These are phyloP conservation scores for Blechomonas ayalai DNA, from an alignment of 208 protist genomes.

Conservation along the genomic window DNA sequence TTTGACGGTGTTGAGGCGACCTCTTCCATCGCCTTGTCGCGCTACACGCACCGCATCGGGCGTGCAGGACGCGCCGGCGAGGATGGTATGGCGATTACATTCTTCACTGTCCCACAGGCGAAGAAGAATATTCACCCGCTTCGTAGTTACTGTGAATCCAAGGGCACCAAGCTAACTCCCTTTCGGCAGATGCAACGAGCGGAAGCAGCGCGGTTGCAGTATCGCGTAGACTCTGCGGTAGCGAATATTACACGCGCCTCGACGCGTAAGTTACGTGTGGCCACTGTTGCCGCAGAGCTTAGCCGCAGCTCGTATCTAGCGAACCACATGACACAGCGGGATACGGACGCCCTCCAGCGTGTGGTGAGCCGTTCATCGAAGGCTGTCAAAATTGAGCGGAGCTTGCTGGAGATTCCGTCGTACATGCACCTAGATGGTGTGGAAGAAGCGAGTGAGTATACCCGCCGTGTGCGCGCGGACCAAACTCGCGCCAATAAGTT, in stretches of 20 bases:
- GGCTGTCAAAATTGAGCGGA: slow-evolving; percentile 73
- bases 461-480: slow-evolving; percentile 57
- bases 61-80: slow-evolving; percentile 87
- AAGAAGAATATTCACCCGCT: slow-evolving; percentile 43
- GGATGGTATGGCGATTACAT: slow-evolving; percentile 85
- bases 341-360: slow-evolving; percentile 71
- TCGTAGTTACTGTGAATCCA: slow-evolving; percentile 42
- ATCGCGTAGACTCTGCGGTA: slow-evolving; percentile 78
- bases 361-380: slow-evolving; percentile 78
- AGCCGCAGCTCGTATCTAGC: slow-evolving; percentile 84
- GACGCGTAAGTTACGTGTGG: slow-evolving; percentile 72
- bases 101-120: slow-evolving; percentile 75
- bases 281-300: slow-evolving; percentile 79
- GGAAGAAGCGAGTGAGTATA: slow-evolving; percentile 68
- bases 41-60: slow-evolving; percentile 96
- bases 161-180: slow-evolving; percentile 35
- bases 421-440: slow-evolving; percentile 74
- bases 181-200: slow-evolving; percentile 74
- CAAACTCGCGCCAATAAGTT: slow-evolving; percentile 31
- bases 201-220: slow-evolving; percentile 76
- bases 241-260: slow-evolving; percentile 65
- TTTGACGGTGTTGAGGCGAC: slow-evolving; percentile 93
- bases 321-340: slow-evolving; percentile 88
- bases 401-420: slow-evolving; percentile 83
- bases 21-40: slow-evolving; percentile 65